These are phyloP conservation scores for Endotrypanum monterogeii DNA, from an alignment of 208 protist species.

Conservation along the genomic window DNA sequence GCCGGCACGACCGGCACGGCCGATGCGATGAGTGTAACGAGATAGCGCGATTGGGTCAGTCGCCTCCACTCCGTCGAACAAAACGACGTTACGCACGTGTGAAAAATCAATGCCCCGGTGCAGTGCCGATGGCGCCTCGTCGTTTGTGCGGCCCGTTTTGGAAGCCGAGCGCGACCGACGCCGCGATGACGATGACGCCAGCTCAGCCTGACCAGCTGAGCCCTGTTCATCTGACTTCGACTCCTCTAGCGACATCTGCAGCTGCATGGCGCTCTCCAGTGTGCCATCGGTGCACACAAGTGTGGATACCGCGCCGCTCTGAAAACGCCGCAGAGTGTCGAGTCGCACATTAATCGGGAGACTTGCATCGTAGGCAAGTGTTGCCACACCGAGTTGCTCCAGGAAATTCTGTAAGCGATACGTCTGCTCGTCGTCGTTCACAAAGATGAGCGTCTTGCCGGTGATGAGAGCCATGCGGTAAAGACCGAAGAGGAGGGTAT, in stretches of 20 bases:
- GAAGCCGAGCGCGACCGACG: constrained; percentile 8
- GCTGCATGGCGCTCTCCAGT: constrained; percentile 72
- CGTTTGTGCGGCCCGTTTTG: constrained; percentile 1
- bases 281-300: constrained; percentile 97
- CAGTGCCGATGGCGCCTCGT: constrained; percentile 60
- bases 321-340: constrained; percentile 95
- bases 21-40: constrained; percentile 96
- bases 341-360: constrained; percentile 96
- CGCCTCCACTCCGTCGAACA: constrained; percentile 96
- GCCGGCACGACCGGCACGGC: constrained; percentile 91
- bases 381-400: constrained; percentile 92
- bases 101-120: constrained; percentile 97
- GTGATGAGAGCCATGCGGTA: constrained; percentile 93
- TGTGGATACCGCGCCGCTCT: constrained; percentile 93
- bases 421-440: constrained; percentile 93
- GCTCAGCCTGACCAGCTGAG: constrained; percentile 4
- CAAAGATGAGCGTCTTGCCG: constrained; percentile 97
- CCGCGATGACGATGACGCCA: constrained; percentile 7
- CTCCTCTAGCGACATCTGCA: constrained; percentile 51
- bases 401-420: constrained; percentile 97
- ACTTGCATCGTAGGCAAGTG: constrained; percentile 95
- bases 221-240: constrained; percentile 9
- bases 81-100: constrained; percentile 95
- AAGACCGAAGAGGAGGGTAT: constrained; percentile 94
- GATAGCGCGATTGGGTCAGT: constrained; percentile 74